These are phyloP conservation scores for Artemisia princeps DNA, from an alignment of 140 eudicot species.

Conservation along the genomic window DNA sequence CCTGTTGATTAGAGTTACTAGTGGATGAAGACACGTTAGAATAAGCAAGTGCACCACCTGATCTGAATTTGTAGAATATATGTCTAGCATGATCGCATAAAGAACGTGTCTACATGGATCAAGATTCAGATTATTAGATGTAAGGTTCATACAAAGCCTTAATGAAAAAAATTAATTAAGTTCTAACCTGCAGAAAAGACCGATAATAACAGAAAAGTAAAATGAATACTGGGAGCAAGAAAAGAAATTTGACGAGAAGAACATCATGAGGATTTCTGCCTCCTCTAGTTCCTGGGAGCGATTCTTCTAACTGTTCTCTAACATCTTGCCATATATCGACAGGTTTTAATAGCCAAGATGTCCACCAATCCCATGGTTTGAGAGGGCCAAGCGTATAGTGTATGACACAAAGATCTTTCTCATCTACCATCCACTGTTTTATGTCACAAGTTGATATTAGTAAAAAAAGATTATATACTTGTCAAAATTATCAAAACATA, in stretches of 20 bases:
- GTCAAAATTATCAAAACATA: neutral
- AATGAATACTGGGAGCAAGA: slow-evolving; percentile 51
- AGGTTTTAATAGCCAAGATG: slow-evolving; percentile 91
- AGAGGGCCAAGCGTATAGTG: slow-evolving; percentile 98
- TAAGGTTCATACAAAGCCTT: neutral
- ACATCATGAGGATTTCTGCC: slow-evolving; percentile 61
- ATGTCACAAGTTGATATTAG: neutral
- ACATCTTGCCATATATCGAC: slow-evolving; percentile 92
- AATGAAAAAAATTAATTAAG: neutral
- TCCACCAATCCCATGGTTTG: slow-evolving; percentile 99
- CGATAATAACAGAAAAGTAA: slow-evolving; percentile 15
- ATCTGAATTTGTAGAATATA: slow-evolving; percentile 62
- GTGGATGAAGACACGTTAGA: slow-evolving; percentile 57
- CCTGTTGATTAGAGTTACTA: slow-evolving; percentile 57
- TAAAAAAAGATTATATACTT: neutral
- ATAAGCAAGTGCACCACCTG: slow-evolving; percentile 55
- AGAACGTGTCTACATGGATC: slow-evolving; percentile 48
- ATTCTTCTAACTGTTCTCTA: slow-evolving; percentile 52
- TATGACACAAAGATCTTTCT: slow-evolving; percentile 72
- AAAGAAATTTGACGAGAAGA: slow-evolving; percentile 51
- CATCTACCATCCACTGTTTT: slow-evolving; percentile 96
- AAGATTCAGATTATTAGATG: slow-evolving; percentile 9
- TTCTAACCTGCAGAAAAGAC: slow-evolving; percentile 13
- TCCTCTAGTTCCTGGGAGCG: slow-evolving; percentile 94
- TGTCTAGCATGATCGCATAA: slow-evolving; percentile 64